Percentiles rank a stretch among this genome's conserved stretches.
These are phyloP conservation scores for Croton setiger DNA, from an alignment of 441 rosid species.

Conservation along the genomic window DNA sequence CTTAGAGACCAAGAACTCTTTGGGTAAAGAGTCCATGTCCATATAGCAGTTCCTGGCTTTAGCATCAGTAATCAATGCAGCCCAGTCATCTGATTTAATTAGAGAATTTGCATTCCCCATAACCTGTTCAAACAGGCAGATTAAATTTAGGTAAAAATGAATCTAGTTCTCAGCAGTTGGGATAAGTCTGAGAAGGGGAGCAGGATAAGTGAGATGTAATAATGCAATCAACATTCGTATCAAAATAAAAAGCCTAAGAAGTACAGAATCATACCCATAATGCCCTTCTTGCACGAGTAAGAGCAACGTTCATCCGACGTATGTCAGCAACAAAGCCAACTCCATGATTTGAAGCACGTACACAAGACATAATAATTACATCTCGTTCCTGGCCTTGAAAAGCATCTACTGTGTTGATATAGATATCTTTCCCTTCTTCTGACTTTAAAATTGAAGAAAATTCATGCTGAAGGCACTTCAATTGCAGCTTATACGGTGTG, in stretches of 20 bases:
- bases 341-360: constrained; percentile 93
- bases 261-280: constrained; percentile 65
- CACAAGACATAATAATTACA: constrained; percentile 99
- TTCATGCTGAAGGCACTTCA: constrained; percentile 91
- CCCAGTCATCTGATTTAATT: constrained; percentile 90
- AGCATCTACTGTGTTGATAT: constrained; percentile 97
- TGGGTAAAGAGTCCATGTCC: constrained; percentile 91
- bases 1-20: constrained; percentile 53
- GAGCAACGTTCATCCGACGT: constrained; percentile 98
- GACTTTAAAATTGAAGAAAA: constrained; percentile 73
- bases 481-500: constrained; percentile 95
- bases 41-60: constrained; percentile 82
- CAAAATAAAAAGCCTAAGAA: background rate
- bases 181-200: background rate
- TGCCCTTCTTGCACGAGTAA: constrained; percentile 97
- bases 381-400: constrained; percentile 99
- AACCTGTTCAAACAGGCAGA: constrained; percentile 49
- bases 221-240: constrained; percentile 3
- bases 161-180: background rate
- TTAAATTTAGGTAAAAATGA: background rate
- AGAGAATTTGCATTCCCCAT: constrained; percentile 97
- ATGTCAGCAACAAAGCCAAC: constrained; percentile 98
- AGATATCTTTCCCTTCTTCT: constrained; percentile 91
- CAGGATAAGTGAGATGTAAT: background rate
- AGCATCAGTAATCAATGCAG: constrained; percentile 83